Conservation (phyloP, 176 grass and related monocot species). For the Calamus simplicifolius region DNA sequence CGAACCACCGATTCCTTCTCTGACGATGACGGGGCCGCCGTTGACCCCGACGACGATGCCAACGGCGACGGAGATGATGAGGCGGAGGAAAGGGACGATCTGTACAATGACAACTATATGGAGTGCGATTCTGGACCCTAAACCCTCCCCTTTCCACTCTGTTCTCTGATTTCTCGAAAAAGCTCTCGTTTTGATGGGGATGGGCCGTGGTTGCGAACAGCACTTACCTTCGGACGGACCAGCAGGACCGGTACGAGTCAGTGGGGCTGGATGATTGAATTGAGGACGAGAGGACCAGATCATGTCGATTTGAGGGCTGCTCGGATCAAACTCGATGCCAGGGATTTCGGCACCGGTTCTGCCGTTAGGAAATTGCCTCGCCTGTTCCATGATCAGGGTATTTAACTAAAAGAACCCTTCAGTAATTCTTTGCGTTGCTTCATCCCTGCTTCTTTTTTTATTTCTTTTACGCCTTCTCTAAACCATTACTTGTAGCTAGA, state of each 20-base stretch:
- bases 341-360: constrained; percentile 41
- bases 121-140: constrained; percentile 32
- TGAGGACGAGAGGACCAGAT: constrained; percentile 99
- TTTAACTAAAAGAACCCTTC: not conserved
- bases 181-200: not conserved
- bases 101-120: constrained; percentile 85
- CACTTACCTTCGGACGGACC: constrained; percentile 80
- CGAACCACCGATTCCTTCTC: constrained; percentile 74
- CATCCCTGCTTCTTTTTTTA: no score
- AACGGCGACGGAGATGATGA: constrained; percentile 27
- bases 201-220: constrained; percentile 15
- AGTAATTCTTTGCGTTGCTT: no score
- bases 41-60: constrained; percentile 57
- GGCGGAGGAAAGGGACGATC: constrained; percentile 88
- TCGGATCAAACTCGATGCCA: constrained; percentile 66
- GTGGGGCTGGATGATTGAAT: constrained; percentile 75
- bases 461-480: no score
- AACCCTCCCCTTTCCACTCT: not conserved
- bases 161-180: not conserved
- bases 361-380: constrained; percentile 71
- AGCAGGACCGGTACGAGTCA: constrained; percentile 80
- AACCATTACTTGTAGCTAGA: no score
- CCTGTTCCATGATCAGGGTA: constrained; percentile 94
- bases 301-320: constrained; percentile 83
- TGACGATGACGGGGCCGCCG: constrained; percentile 74